phyloP scores from a whole-genome alignment of 1,284 basidiomycete genomes.

The Leccinum discolor region DNA sequence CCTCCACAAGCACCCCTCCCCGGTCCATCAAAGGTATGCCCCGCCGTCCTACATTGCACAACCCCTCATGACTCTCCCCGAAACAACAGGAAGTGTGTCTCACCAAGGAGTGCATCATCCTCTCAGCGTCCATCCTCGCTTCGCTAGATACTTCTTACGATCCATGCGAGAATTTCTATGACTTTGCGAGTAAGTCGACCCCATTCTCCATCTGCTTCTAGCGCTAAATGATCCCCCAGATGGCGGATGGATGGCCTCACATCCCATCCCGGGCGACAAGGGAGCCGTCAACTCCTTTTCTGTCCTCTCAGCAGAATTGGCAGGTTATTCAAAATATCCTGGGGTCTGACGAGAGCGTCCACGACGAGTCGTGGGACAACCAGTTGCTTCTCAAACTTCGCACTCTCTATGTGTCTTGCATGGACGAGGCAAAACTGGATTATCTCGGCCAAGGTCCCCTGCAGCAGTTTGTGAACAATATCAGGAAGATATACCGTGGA shows the following conservation, averaged over 20 bases:
- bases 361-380: slow-evolving; percentile 52
- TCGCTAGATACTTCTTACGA: slow-evolving; percentile 83
- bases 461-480: slow-evolving; percentile 54
- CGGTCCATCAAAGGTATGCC: slow-evolving; percentile 28
- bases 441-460: slow-evolving; percentile 66
- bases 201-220: slow-evolving; percentile 4
- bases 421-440: slow-evolving; percentile 70
- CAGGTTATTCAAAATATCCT: slow-evolving; percentile 65
- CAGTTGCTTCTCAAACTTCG: slow-evolving; percentile 80
- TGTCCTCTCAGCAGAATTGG: slow-evolving; percentile 59
- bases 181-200: slow-evolving; percentile 75
- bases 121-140: slow-evolving; percentile 83
- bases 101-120: slow-evolving; percentile 79
- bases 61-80: slow-evolving; percentile 2
- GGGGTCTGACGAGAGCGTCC: slow-evolving; percentile 36
- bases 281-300: slow-evolving; percentile 68
- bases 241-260: slow-evolving; percentile 81
- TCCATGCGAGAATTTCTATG: slow-evolving; percentile 96
- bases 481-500: slow-evolving; percentile 59
- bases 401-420: slow-evolving; percentile 81
- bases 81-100: slow-evolving; percentile 64
- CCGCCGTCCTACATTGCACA: neutral
- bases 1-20: slow-evolving; percentile 29
- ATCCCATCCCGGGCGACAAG: slow-evolving; percentile 87
- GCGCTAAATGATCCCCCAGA: slow-evolving; percentile 38